phyloP scores from a whole-genome alignment of 805 yeast genomes.

The Barnettozyma populi region DNA sequence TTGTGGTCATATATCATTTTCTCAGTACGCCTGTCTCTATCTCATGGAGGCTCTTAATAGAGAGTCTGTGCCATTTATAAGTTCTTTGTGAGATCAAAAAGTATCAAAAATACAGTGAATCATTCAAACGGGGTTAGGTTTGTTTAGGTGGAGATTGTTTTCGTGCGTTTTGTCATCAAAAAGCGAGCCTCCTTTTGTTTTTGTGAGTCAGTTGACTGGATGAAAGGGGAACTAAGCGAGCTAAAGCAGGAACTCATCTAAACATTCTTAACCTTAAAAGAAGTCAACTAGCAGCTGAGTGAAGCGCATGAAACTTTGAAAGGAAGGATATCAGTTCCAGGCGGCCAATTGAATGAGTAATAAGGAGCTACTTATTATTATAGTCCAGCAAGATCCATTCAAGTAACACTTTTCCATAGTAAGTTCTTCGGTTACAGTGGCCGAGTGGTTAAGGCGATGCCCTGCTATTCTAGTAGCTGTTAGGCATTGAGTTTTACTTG shows the following conservation, averaged over 20 bases:
- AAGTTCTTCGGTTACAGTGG: conserved; percentile 45
- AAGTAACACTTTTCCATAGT: too few relatives aligned
- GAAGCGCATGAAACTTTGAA: too few relatives aligned
- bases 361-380: too few relatives aligned
- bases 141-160: not conserved
- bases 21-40: not conserved
- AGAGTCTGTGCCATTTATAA: not conserved
- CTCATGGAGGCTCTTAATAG: too few relatives aligned
- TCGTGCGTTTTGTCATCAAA: not conserved
- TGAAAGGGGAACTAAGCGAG: not conserved
- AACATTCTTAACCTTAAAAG: too few relatives aligned
- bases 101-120: not conserved
- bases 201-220: not conserved
- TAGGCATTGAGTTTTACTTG: conserved; percentile 86
- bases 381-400: not conserved
- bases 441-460: conserved; percentile 95
- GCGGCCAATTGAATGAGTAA: too few relatives aligned
- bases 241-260: too few relatives aligned
- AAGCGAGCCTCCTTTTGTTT: too few relatives aligned
- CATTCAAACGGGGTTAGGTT: not conserved
- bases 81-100: not conserved
- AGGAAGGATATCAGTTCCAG: too few relatives aligned
- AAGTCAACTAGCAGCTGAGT: too few relatives aligned
- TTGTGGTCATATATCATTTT: not conserved
- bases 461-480: conserved; percentile 64